These are phyloP conservation scores for Termitomyces sp. DNA, from an alignment of 768 basidiomycete species.

Conservation along the genomic window DNA sequence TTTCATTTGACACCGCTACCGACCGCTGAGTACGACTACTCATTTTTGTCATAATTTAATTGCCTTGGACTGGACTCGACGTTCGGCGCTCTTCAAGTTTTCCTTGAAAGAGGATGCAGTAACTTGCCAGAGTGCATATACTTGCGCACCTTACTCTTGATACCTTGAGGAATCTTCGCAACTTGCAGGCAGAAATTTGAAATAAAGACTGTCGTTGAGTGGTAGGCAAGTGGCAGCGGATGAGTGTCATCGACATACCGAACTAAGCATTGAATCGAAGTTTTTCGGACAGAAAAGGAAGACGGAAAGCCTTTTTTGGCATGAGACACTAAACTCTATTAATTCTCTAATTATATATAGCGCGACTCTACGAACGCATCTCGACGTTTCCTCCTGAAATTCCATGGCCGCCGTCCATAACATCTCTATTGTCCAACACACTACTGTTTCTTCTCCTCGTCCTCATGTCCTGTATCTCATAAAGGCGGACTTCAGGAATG, in stretches of 20 bases:
- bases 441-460: background rate
- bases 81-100: background rate
- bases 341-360: too few species aligned
- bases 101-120: background rate
- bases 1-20: too few species aligned
- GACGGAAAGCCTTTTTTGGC: too few species aligned
- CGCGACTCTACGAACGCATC: background rate
- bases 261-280: too few species aligned
- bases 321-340: conserved; percentile 1
- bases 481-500: background rate
- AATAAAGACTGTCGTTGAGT: background rate
- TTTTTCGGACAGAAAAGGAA: too few species aligned
- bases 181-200: background rate
- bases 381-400: too few species aligned
- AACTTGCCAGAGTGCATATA: background rate
- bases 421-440: background rate
- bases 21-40: background rate
- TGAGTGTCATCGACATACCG: background rate
- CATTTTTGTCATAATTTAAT: background rate
- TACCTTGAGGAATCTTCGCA: background rate
- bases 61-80: background rate
- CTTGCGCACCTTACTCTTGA: background rate
- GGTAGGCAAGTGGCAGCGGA: background rate
- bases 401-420: background rate
- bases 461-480: background rate